These are phyloP conservation scores for Kuraishia cidri DNA, from an alignment of 805 yeast genomes.

Conservation along the genomic window DNA sequence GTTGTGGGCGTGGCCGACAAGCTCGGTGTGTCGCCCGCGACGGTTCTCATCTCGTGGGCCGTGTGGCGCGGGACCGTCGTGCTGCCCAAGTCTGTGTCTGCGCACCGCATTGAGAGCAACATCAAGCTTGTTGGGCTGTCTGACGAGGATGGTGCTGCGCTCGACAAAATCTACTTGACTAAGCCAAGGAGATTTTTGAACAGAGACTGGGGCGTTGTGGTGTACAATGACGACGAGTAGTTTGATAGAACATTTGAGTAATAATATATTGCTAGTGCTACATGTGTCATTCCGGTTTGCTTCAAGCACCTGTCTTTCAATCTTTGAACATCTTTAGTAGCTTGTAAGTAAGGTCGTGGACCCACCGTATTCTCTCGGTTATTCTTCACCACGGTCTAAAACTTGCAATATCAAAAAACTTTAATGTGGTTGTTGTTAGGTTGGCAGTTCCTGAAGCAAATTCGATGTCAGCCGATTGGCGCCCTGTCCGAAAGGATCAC, in stretches of 20 bases:
- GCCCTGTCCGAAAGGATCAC: no score
- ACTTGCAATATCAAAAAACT: no score
- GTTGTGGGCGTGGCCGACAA: slow-evolving; percentile 37
- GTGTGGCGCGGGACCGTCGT: slow-evolving; percentile 38
- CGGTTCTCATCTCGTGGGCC: slow-evolving; percentile 49
- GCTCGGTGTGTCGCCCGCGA: slow-evolving; percentile 35
- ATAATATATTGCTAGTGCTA: no score
- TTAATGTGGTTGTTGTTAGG: no score
- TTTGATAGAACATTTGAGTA: no score
- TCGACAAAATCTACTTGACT: slow-evolving; percentile 16
- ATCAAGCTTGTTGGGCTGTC: slow-evolving; percentile 22
- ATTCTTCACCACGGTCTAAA: no score
- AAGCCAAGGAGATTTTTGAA: slow-evolving; percentile 23
- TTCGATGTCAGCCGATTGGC: no score
- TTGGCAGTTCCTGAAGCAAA: no score
- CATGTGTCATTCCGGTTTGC: no score
- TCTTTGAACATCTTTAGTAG: not conserved
- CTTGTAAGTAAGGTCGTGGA: not conserved
- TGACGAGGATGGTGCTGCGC: slow-evolving; percentile 24
- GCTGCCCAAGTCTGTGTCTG: slow-evolving; percentile 24
- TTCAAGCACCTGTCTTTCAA: no score
- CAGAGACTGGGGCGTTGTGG: slow-evolving; percentile 27
- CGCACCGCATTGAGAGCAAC: slow-evolving; percentile 25
- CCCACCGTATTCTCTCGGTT: no score
- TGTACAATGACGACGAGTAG: slow-evolving; percentile 17